Base-by-base conservation (phyloP, 2,329 filamentous ascomycete genomes). In the Herpotrichia juniperi region DNA sequence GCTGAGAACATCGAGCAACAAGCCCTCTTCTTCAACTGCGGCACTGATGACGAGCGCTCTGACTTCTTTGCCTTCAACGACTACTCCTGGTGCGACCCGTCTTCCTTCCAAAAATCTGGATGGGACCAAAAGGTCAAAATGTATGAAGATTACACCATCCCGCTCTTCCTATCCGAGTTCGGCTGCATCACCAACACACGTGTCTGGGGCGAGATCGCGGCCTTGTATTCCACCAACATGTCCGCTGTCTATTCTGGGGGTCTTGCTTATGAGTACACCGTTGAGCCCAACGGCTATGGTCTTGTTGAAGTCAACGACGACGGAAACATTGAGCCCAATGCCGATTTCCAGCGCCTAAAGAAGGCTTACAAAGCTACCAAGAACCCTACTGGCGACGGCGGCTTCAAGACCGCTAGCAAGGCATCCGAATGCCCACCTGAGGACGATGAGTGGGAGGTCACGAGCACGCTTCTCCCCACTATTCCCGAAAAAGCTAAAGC, bases 31-130 rank as follows among this genome's bases (percentile, higher is more conserved):
- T 91, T 97, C 86, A 96, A 96, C 84, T 97, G 93, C 72, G 93
- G 93, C 56, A 79, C 85, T 47, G 90, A 93, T 32, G 89, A 93
- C 62, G 87, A 88, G 80, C 87, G 92, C 62, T 90, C 87, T 61
- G 92, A 96, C 74, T 93, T 93, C 79, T 93, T 92, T 69, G 89
- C 89, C 58, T 91, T 93, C 78, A 93, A 94, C 77, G 90, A 93
- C 78, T 93, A 93, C 79, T 93, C 89, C 2, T 93, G 88, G 88
- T 74, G 72, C 57, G 71, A 74, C 53, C 69, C 69, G n/a, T 71
- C 86, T 24, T 81, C 86, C 61, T 93, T 90, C 78, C 73, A 76
- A 42, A 78, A 77, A 45, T 88, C 91, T 22, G 91, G 90, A 63
- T 97, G 92, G 91, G 83, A 92, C 53, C 49, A 63, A 53, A 74